A percentile compares a stretch with the other conserved stretches of the same genome.
These are phyloP conservation scores for Beta vulgaris DNA, from an alignment of 148 eudicot species.

Conservation along the genomic window DNA sequence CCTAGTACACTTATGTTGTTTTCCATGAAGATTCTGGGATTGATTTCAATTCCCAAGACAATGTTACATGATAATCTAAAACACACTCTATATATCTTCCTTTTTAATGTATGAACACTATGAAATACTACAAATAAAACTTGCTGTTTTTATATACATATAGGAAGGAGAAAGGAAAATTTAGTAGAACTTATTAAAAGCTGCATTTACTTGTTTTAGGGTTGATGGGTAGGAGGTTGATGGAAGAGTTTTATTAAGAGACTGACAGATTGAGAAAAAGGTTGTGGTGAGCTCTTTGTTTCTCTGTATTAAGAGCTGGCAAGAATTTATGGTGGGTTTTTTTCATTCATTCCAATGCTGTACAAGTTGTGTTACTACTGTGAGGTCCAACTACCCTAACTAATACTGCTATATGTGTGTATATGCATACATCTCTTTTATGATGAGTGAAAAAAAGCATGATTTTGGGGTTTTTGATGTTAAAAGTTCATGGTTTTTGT, in stretches of 20 bases:
- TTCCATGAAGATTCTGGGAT: conserved; percentile 20
- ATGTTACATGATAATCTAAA: not conserved
- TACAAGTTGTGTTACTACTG: conserved; percentile 24
- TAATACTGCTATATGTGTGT: not conserved
- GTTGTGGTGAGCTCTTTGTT: not conserved
- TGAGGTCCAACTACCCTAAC: conserved; percentile 34
- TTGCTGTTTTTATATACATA: not conserved
- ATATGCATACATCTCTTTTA: conserved; percentile 12
- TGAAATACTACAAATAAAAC: not conserved
- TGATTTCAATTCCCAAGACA: conserved; percentile 22
- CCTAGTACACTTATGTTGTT: conserved; percentile 8
- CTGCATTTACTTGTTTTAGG: conserved; percentile 26
- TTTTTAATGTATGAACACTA: conserved; percentile 15
- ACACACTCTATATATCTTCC: not conserved
- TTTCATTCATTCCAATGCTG: conserved; percentile 16
- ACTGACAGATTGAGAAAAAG: conserved; percentile 12
- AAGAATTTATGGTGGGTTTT: conserved; percentile 31
- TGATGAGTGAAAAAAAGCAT: conserved; percentile 18
- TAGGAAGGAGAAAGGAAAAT: conserved; percentile 1
- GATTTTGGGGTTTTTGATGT: conserved; percentile 7
- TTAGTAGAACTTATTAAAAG: conserved; percentile 21
- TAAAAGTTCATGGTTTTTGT: not conserved
- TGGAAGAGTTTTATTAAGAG: conserved; percentile 12
- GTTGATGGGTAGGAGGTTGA: conserved; percentile 19
- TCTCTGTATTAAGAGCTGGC: conserved; percentile 24